phyloP scores from a whole-genome alignment of 306 rosid species.

The Citrullus amarus region DNA sequence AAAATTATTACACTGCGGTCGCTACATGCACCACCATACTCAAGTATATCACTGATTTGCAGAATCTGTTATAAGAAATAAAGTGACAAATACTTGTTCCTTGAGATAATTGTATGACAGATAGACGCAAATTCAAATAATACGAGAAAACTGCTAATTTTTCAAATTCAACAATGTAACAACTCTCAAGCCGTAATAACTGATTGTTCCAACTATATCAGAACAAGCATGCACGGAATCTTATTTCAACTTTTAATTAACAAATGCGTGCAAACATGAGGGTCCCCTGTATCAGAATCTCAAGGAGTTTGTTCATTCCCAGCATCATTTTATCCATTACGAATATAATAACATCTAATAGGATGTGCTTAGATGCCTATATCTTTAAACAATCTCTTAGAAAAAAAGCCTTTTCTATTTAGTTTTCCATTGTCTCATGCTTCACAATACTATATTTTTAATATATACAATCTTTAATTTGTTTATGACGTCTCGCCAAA shows the following conservation, averaged over 20 bases:
- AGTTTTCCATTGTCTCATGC: neutral
- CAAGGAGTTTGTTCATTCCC: neutral
- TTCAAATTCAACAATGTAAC: neutral
- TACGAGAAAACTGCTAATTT: neutral
- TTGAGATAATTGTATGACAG: neutral
- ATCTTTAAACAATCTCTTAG: neutral
- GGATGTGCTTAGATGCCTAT: neutral
- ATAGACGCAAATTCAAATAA: neutral
- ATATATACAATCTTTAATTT: neutral
- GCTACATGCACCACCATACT: conserved; percentile 54
- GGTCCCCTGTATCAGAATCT: neutral
- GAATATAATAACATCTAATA: neutral
- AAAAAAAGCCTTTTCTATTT: neutral
- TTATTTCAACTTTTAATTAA: neutral
- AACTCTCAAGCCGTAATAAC: neutral
- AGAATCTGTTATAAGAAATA: conserved; percentile 42
- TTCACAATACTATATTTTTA: neutral
- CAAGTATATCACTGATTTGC: conserved; percentile 84
- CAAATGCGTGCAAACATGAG: neutral
- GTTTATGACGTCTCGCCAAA: neutral
- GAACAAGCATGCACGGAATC: neutral
- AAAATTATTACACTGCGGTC: conserved; percentile 78
- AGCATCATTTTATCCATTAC: neutral
- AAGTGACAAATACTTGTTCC: neutral
- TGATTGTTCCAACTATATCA: neutral